Base-by-base conservation (phyloP, 1,284 basidiomycete genomes). In the Ustanciosporium gigantosporum region DNA sequence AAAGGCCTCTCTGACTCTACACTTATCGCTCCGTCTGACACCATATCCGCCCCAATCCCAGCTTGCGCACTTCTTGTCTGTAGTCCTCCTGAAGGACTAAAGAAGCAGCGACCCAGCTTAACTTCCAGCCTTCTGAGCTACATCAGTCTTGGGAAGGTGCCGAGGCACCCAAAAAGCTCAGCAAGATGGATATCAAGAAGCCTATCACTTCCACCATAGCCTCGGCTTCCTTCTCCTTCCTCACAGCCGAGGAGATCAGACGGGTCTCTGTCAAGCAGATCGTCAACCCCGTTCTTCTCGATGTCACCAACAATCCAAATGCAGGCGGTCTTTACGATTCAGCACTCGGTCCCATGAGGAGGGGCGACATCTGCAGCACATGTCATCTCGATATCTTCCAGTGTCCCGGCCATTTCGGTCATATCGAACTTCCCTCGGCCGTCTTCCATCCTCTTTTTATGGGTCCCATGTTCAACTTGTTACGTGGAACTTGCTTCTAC, bases 371-470 rank as follows among this genome's bases (percentile, higher is more conserved):
- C 59, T 99, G 95, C 79, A 82, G 88, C 66, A 96, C 95, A 79
- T 99, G 95, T 79, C 87, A 85, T 47, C 84, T 94, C 66, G 89
- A 86, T 39, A 92, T 90, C 73, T 97, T 88, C 80, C 87, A 88
- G 56, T 99, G 95, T 79, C 94, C 95, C 0, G 95, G 95, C 6
- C 95, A 99, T 80, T 98, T 90, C 81, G 95, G 95, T n/a, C 95
- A 98, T 80, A 94, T 99, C 66, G 92, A 97, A 70, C 85, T 99
- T 5, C 91, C 95, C 9, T 84, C 89, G 17, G 92, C 95, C 21
- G 90, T 98, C 13, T 98, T 90, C 78, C 94, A 99, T 77, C 95
- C 95, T 0, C 82, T 99, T 23, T 99, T 97, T 81, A 92, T 98
- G 87, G 83, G 84, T 38, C 91, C 95, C 74, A 88, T 90, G 82